These are phyloP conservation scores for Elaeis guineensis DNA, from an alignment of 176 grass and related monocot genomes.

Conservation along the genomic window DNA sequence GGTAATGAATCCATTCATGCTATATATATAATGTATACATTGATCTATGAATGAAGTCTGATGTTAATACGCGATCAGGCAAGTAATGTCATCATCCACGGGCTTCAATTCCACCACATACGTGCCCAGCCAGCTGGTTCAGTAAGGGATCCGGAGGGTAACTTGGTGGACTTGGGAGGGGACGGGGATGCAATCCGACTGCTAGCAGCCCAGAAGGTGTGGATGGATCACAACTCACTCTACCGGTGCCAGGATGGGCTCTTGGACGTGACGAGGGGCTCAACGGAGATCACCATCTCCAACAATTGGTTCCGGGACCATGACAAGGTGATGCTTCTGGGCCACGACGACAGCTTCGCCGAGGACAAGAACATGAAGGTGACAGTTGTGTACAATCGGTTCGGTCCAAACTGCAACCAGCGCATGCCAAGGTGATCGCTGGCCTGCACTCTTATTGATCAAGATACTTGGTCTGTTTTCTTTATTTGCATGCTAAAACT, in stretches of 20 bases:
- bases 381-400: conserved; percentile 75
- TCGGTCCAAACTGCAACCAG: conserved; percentile 72
- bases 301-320: conserved; percentile 91
- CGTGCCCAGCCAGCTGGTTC: conserved; percentile 20
- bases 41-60: no score
- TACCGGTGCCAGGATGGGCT: conserved; percentile 57
- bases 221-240: conserved; percentile 88
- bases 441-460: no score
- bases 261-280: conserved; percentile 59
- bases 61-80: conserved; percentile 9
- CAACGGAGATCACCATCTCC: conserved; percentile 62
- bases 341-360: conserved; percentile 51
- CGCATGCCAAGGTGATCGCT: conserved; percentile 66
- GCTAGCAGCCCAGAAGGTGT: conserved; percentile 45
- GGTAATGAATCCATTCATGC: conserved; percentile 8
- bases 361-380: conserved; percentile 52
- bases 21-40: no score
- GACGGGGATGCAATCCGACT: conserved; percentile 76
- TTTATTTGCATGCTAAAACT: no score
- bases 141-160: conserved; percentile 25
- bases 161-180: conserved; percentile 7
- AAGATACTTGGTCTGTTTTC: no score
- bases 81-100: conserved; percentile 60
- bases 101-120: conserved; percentile 45
- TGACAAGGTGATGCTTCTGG: conserved; percentile 90